Conservation (phyloP, 225 moss, liverwort and hornwort species). For the Physcomitrellopsis africana region DNA sequence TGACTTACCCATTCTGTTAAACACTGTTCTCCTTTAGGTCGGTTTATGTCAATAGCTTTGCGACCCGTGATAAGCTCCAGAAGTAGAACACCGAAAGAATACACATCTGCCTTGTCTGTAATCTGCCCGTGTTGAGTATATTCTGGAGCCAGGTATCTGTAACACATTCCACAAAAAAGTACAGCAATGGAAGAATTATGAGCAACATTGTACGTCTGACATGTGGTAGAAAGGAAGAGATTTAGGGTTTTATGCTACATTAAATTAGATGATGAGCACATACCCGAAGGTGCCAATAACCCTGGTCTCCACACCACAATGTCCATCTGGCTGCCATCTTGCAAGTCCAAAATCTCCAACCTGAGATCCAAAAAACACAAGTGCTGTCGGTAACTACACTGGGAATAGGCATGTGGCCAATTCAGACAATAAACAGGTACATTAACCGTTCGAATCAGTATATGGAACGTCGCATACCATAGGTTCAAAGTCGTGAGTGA, state of each 20-base stretch:
- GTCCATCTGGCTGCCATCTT: slow-evolving; percentile 63
- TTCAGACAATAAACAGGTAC: neutral
- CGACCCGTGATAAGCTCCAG: slow-evolving; percentile 79
- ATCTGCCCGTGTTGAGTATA: slow-evolving; percentile 64
- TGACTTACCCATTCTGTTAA: slow-evolving; percentile 60
- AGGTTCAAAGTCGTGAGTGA: slow-evolving; percentile 66
- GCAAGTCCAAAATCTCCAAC: slow-evolving; percentile 70
- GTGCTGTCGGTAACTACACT: slow-evolving; percentile 14
- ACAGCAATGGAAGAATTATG: neutral
- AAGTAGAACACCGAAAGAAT: slow-evolving; percentile 70
- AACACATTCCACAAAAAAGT: slow-evolving; percentile 17
- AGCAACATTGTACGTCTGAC: neutral
- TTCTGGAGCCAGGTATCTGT: slow-evolving; percentile 68
- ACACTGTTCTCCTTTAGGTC: slow-evolving; percentile 63
- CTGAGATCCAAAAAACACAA: slow-evolving; percentile 37
- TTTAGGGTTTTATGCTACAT: neutral
- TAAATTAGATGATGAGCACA: neutral
- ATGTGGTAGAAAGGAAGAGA: rapidly evolving
- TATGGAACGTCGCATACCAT: slow-evolving; percentile 42
- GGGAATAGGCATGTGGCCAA: neutral
- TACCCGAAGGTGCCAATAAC: slow-evolving; percentile 71
- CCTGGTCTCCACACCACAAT: slow-evolving; percentile 55
- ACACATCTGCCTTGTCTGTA: slow-evolving; percentile 76
- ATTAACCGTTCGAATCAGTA: neutral
- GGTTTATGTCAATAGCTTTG: slow-evolving; percentile 69